phyloP scores from a whole-genome alignment of 129 eudicot species.

The Chrysanthemum makinoi region DNA sequence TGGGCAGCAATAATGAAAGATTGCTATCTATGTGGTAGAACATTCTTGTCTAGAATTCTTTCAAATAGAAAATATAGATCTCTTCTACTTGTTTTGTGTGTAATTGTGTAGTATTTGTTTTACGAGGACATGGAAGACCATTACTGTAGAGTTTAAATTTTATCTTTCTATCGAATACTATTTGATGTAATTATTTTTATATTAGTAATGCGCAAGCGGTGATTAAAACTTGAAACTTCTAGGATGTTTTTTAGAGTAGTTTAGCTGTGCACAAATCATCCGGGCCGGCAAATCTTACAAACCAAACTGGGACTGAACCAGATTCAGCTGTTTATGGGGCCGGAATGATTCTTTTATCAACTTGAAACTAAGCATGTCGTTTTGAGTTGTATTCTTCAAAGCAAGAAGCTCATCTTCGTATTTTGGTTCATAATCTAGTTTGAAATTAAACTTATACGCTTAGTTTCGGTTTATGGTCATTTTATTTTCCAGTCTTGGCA shows the following conservation, averaged over 20 bases:
- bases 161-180: neutral
- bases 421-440: too few species aligned
- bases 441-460: too few species aligned
- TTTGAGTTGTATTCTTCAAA: too few species aligned
- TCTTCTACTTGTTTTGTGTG: slow-evolving; percentile 11
- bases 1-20: slow-evolving; percentile 14
- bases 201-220: neutral
- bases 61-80: slow-evolving; percentile 15
- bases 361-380: too few species aligned
- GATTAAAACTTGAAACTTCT: neutral
- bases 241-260: neutral
- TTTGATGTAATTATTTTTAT: neutral
- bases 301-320: neutral
- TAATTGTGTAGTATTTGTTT: slow-evolving; percentile 17
- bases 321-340: neutral
- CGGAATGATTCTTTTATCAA: too few species aligned
- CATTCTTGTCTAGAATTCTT: slow-evolving; percentile 13
- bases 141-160: neutral
- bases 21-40: slow-evolving; percentile 22
- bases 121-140: slow-evolving; percentile 3
- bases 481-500: too few species aligned
- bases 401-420: too few species aligned
- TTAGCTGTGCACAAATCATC: neutral
- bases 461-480: too few species aligned
- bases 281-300: neutral